Evolutionary conservation across 148 eudicot species (phyloP), one percentile per base, ranked within the genome.

Genomic region (Camellia sinensis): DNA sequence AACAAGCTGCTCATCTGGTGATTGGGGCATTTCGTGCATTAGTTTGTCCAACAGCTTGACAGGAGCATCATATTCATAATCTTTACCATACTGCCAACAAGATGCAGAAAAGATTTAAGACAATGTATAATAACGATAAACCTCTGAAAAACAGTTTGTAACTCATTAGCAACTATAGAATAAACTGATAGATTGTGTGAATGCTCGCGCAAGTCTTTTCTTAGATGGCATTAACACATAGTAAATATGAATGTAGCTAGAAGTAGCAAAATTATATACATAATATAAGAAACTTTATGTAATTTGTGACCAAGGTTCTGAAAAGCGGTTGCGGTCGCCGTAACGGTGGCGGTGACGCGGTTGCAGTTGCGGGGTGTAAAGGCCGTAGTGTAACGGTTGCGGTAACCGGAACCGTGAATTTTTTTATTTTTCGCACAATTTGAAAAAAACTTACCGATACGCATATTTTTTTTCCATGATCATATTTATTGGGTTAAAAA

Each of bases 31-130:
- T 80, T 91, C 86, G 75, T 94, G 94, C 81, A 94, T 68, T 40
- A 92, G 94, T 87, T 94, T 94, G 83, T 91, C 93, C 86, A 92
- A 79, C 80, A 94, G 92, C 92, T 94, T 94, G 11, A 94, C 98
- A 37, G 98, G 98, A 77, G 98, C 97, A 84, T 94, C 97, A 82
- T 76, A 91, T 74, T 89, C 97, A 46, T 94, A 94, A 37, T 94
- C 98, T 72, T 94, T 92, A 73, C 97, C 97, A 86, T 94, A 94
- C 98, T 94, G 91, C 18, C 78, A 80, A n/a, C 13, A 71, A 66
- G 18, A 77, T 6, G 75, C 56, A 67, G 52, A 37, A 73, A 61
- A 74, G 22, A 29, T 44, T 19, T 46, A 8, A 18, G 46, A 7
- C 60, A 56, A 43, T 60, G 74, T 66, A 67, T 60, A 9, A 79